Percentiles rank a stretch among this genome's conserved stretches.
These are phyloP conservation scores for Penicillium italicum DNA, from an alignment of 2,329 filamentous ascomycete genomes.

Conservation along the genomic window DNA sequence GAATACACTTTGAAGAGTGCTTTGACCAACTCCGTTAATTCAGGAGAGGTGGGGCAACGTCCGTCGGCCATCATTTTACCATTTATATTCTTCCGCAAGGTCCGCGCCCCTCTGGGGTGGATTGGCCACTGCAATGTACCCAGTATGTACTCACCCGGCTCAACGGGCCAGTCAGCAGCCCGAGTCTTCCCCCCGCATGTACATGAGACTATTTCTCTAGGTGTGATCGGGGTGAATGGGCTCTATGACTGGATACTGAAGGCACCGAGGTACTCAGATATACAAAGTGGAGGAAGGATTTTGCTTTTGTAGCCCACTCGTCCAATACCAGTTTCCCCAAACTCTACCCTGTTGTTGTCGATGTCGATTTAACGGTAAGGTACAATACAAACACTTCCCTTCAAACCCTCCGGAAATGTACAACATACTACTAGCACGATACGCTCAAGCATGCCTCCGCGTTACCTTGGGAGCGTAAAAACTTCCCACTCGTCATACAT, in stretches of 20 bases:
- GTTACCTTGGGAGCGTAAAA: constrained; percentile 13
- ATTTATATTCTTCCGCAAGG: constrained; percentile 19
- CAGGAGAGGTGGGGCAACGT: constrained; percentile 23
- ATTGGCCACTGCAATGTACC: constrained; percentile 4
- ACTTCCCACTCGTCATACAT: constrained; percentile 14
- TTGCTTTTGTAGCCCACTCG: neutral
- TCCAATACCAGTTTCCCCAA: too few relatives aligned
- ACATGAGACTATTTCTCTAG: neutral
- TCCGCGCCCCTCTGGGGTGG: constrained; percentile 9
- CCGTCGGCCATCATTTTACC: constrained; percentile 5
- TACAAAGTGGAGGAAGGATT: neutral
- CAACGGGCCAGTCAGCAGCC: neutral
- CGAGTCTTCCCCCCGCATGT: constrained; percentile 1
- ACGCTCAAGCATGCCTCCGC: constrained; percentile 3
- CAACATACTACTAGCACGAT: constrained; percentile 10
- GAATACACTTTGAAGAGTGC: constrained; percentile 14
- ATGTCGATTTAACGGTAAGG: neutral
- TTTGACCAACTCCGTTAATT: constrained; percentile 24
- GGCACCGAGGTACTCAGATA: neutral
- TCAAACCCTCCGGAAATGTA: constrained; percentile 16
- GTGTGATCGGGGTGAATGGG: neutral
- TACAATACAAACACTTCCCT: neutral
- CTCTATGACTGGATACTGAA: neutral
- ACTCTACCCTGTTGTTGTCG: neutral
- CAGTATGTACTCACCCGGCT: neutral